Percentiles rank a stretch among this genome's conserved stretches.
Conservation (phyloP, 352 stramenopile species). For the Pythium pyrilobum region DNA sequence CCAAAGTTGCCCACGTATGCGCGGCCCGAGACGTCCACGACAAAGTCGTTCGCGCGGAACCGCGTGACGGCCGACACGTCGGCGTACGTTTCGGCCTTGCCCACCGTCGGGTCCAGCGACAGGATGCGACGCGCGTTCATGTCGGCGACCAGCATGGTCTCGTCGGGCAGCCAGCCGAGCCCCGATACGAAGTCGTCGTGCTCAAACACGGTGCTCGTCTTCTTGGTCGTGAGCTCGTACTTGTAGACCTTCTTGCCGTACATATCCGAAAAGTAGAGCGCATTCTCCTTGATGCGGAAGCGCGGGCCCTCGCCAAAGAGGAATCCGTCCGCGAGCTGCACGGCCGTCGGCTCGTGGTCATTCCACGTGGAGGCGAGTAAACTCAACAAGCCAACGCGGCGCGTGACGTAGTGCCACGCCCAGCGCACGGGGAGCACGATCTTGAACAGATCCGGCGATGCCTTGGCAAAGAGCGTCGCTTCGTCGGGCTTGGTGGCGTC, state of each 20-base stretch:
- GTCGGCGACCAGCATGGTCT: slow-evolving; percentile 47
- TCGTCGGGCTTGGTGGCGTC: background rate
- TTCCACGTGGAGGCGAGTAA: slow-evolving; percentile 12
- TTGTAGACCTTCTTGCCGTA: slow-evolving; percentile 50
- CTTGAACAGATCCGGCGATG: slow-evolving; percentile 13
- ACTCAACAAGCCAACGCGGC: slow-evolving; percentile 14
- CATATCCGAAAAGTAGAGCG: slow-evolving; percentile 72
- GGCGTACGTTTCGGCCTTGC: slow-evolving; percentile 35
- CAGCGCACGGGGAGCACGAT: slow-evolving; percentile 20
- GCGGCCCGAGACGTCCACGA: slow-evolving; percentile 35
- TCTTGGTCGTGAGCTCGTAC: slow-evolving; percentile 39
- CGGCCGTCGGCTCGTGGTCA: slow-evolving; percentile 27
- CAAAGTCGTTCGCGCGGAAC: slow-evolving; percentile 60
- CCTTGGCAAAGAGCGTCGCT: slow-evolving; percentile 16
- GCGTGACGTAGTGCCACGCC: slow-evolving; percentile 29
- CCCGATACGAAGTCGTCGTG: slow-evolving; percentile 50
- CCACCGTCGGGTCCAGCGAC: slow-evolving; percentile 27
- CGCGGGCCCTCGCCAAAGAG: slow-evolving; percentile 56
- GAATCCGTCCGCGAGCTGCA: slow-evolving; percentile 30
- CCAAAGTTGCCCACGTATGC: slow-evolving; percentile 65
- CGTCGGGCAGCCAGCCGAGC: slow-evolving; percentile 58
- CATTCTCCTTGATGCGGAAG: slow-evolving; percentile 40
- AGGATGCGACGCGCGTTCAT: slow-evolving; percentile 48
- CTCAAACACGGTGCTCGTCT: slow-evolving; percentile 36
- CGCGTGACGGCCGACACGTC: slow-evolving; percentile 44